Percentiles rank a stretch among this genome's conserved stretches.
phyloP scores from a whole-genome alignment of 2,329 filamentous ascomycete species.

The Fusarium oxysporum region DNA sequence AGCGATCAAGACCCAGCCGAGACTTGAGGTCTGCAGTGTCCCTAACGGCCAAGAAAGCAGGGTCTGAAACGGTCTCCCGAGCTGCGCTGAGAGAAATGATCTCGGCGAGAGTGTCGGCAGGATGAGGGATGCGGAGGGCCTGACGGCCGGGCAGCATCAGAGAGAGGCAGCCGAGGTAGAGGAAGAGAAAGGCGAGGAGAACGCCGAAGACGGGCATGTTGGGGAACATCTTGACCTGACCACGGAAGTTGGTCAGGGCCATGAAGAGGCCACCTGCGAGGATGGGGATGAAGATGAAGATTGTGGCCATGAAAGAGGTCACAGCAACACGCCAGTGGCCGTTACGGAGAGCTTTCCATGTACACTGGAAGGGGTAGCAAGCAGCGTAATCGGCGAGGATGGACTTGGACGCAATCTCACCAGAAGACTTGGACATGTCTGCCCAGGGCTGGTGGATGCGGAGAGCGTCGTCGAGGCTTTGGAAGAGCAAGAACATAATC shows the following conservation, averaged over 20 bases:
- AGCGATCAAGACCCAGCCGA: slow-evolving; percentile 68
- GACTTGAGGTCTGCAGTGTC: slow-evolving; percentile 77
- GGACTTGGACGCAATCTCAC: slow-evolving; percentile 70
- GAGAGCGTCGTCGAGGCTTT: slow-evolving; percentile 73
- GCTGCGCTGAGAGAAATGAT: slow-evolving; percentile 82
- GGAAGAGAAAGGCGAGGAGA: slow-evolving; percentile 75
- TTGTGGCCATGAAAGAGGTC: slow-evolving; percentile 67
- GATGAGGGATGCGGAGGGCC: slow-evolving; percentile 77
- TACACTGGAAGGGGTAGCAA: slow-evolving; percentile 70
- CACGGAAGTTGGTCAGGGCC: slow-evolving; percentile 69
- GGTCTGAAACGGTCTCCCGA: slow-evolving; percentile 77
- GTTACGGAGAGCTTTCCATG: slow-evolving; percentile 68
- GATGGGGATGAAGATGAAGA: slow-evolving; percentile 73
- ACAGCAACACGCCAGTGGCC: slow-evolving; percentile 74
- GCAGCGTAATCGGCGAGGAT: slow-evolving; percentile 78
- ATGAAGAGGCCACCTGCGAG: slow-evolving; percentile 79
- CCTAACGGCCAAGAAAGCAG: slow-evolving; percentile 75
- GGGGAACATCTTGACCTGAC: slow-evolving; percentile 73
- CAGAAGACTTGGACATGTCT: slow-evolving; percentile 67
- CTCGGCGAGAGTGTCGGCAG: slow-evolving; percentile 78
- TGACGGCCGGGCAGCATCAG: slow-evolving; percentile 70
- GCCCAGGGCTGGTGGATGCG: slow-evolving; percentile 78
- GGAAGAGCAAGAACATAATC: slow-evolving; percentile 74
- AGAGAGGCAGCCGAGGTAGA: slow-evolving; percentile 75
- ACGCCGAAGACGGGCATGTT: slow-evolving; percentile 79